A percentile compares a stretch with the other conserved stretches of the same genome.
Conservation (phyloP, 2,329 filamentous ascomycete genomes). For the Colletotrichum sp. region DNA sequence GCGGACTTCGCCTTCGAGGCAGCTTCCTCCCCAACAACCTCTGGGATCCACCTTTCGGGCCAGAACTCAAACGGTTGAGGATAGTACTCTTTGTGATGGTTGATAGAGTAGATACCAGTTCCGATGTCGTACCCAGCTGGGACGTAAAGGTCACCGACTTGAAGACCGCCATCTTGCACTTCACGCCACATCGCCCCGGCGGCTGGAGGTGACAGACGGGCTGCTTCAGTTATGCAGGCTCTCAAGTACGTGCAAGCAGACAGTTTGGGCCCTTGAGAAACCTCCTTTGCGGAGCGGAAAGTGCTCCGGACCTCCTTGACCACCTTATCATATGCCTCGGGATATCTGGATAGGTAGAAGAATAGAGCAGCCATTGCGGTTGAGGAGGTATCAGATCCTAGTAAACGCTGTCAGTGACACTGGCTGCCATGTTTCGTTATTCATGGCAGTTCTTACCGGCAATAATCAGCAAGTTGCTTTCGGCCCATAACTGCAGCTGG, state of each 20-base stretch:
- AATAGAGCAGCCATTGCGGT: constrained; percentile 1
- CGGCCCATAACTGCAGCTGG: not conserved
- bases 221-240: not conserved
- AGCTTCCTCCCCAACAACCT: not conserved
- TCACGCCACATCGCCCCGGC: not conserved
- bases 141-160: not conserved
- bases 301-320: not conserved
- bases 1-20: not conserved
- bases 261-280: not conserved
- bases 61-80: not conserved
- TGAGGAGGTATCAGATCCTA: constrained; percentile 5
- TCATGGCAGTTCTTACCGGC: not conserved
- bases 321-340: not conserved
- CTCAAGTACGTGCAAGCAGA: not conserved
- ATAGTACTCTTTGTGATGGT: not conserved
- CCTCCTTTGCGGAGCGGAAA: not conserved
- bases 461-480: constrained; percentile 2
- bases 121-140: not conserved
- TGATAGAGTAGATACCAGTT: constrained; percentile 2
- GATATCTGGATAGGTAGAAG: not conserved
- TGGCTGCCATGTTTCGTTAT: not conserved
- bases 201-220: not conserved
- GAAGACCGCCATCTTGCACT: not conserved
- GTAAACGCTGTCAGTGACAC: not conserved
- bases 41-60: not conserved